These are phyloP conservation scores for Dipteronia dyeriana DNA, from an alignment of 345 rosid species.

Conservation along the genomic window DNA sequence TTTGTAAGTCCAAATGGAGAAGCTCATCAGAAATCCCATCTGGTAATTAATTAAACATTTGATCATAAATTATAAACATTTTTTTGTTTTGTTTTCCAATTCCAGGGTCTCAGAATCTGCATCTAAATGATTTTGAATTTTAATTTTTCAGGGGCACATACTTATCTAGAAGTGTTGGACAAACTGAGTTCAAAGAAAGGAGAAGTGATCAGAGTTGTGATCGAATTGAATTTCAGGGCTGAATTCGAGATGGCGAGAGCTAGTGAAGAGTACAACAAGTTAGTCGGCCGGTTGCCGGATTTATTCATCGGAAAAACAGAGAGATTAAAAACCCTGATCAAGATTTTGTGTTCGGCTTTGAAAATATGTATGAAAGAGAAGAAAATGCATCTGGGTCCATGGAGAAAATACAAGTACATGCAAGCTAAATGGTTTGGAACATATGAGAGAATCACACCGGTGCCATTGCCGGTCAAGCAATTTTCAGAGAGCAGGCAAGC, in stretches of 20 bases:
- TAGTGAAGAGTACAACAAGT: constrained; percentile 56
- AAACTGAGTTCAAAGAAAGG: constrained; percentile 47
- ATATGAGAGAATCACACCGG: constrained; percentile 31
- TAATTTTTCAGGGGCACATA: constrained; percentile 57
- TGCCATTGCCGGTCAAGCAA: constrained; percentile 24
- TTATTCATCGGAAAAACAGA: constrained; percentile 75
- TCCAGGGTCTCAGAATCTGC: neutral
- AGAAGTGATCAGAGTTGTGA: constrained; percentile 50
- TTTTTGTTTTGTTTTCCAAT: neutral
- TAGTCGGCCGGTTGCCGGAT: constrained; percentile 54
- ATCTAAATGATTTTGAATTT: neutral
- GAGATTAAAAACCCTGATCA: constrained; percentile 63
- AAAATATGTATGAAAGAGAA: constrained; percentile 80
- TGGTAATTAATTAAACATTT: constrained; percentile 46
- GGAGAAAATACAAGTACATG: constrained; percentile 91
- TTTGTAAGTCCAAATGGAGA: constrained; percentile 85
- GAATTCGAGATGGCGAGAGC: constrained; percentile 89
- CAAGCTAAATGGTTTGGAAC: constrained; percentile 85
- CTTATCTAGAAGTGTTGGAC: constrained; percentile 64
- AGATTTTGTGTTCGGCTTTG: constrained; percentile 66
- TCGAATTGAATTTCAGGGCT: constrained; percentile 69
- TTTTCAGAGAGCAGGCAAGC: constrained; percentile 28
- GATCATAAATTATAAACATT: neutral
- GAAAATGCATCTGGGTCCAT: constrained; percentile 86
- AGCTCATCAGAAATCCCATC: constrained; percentile 65